These are phyloP conservation scores for Lantana camara DNA, from an alignment of 257 asterid species.

Conservation along the genomic window DNA sequence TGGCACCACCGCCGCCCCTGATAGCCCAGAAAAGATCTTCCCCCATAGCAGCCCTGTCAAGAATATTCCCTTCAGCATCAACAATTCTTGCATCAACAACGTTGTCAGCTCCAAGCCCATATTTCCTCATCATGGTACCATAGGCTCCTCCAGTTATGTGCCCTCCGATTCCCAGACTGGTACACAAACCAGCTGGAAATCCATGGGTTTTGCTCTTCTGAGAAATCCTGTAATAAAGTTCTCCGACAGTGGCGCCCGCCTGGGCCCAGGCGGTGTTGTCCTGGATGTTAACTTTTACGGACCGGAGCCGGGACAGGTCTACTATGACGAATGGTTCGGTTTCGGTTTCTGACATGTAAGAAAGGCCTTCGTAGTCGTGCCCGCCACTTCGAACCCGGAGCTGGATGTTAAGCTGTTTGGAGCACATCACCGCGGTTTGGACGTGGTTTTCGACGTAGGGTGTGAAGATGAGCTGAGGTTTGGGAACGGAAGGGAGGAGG, in stretches of 20 bases:
- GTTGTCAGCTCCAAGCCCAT: conserved; percentile 65
- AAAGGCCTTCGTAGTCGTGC: conserved; percentile 50
- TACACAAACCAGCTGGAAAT: conserved; percentile 59
- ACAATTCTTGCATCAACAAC: conserved; percentile 59
- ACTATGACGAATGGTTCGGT: conserved; percentile 33
- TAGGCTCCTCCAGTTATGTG: conserved; percentile 72
- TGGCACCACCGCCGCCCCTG: conserved; percentile 69
- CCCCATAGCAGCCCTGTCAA: conserved; percentile 58
- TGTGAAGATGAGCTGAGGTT: conserved; percentile 49
- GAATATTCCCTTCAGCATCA: conserved; percentile 49
- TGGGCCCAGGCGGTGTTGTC: conserved; percentile 48
- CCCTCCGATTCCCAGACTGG: conserved; percentile 68
- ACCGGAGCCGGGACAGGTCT: conserved; percentile 41
- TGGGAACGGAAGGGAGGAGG: conserved; percentile 37
- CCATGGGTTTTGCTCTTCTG: conserved; percentile 42
- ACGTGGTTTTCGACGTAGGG: conserved; percentile 46
- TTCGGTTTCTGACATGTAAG: conserved; percentile 33
- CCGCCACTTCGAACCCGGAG: conserved; percentile 49
- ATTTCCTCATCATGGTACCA: conserved; percentile 59
- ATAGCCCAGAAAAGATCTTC: conserved; percentile 73
- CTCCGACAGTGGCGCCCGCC: conserved; percentile 49
- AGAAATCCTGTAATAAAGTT: conserved; percentile 46
- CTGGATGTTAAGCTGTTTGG: conserved; percentile 31
- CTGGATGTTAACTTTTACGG: conserved; percentile 35
- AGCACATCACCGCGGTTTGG: conserved; percentile 39